Evolutionary conservation across 2,329 filamentous ascomycete species (phyloP).

Genomic region (Orbilia brochopaga): DNA sequence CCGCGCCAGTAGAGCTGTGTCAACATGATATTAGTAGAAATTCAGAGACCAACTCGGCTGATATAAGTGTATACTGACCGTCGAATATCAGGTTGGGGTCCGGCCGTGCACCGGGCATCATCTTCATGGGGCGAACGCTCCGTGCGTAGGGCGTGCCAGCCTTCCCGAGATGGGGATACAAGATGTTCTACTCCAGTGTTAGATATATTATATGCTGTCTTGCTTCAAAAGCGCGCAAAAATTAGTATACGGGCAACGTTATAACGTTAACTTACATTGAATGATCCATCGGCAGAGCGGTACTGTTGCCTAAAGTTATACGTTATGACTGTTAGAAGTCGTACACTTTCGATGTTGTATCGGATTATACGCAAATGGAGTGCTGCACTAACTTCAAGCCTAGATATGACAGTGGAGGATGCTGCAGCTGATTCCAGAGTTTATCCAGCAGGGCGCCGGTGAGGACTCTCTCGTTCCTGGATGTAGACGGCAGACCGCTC

Average conservation of each 20-base stretch:
- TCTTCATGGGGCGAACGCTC: slow-evolving; percentile 65
- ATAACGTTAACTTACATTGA: slow-evolving; percentile 32
- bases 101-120: slow-evolving; percentile 67
- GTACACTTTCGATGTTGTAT: not conserved
- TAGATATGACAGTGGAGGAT: slow-evolving; percentile 48
- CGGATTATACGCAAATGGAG: not conserved
- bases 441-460: slow-evolving; percentile 46
- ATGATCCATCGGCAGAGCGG: slow-evolving; percentile 46
- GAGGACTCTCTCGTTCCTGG: slow-evolving; percentile 58
- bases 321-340: not conserved
- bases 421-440: slow-evolving; percentile 50
- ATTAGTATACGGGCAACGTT: not conserved
- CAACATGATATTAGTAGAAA: slow-evolving; percentile 4
- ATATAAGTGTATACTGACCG: slow-evolving; percentile 10
- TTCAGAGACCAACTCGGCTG: not conserved
- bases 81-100: slow-evolving; percentile 74
- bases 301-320: slow-evolving; percentile 31
- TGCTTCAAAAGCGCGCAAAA: not conserved
- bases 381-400: slow-evolving; percentile 23
- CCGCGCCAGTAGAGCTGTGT: slow-evolving; percentile 53
- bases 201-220: not conserved
- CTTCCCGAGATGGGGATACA: slow-evolving; percentile 68
- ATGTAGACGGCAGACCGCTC: slow-evolving; percentile 68
- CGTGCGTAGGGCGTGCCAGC: slow-evolving; percentile 72
- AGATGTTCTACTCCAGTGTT: slow-evolving; percentile 62